phyloP scores from a whole-genome alignment of 441 rosid species.

The Heliophila coronopifolia region DNA sequence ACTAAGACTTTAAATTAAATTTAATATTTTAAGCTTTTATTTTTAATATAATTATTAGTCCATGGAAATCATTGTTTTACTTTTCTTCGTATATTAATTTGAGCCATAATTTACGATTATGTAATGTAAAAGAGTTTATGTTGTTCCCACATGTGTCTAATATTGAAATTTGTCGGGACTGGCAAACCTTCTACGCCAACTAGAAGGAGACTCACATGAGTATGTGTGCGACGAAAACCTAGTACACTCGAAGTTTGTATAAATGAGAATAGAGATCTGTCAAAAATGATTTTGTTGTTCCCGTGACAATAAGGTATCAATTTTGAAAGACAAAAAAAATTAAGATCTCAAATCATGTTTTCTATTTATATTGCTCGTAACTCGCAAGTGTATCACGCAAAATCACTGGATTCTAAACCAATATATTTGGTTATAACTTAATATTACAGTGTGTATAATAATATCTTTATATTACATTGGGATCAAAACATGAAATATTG shows the following conservation, averaged over 20 bases:
- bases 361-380: background rate
- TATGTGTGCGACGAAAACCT: constrained; percentile 14
- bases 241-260: constrained; percentile 13
- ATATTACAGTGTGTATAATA: no score
- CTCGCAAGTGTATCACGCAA: no score
- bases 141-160: constrained; percentile 7
- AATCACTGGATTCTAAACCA: background rate
- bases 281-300: constrained; percentile 17
- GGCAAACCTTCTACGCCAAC: background rate
- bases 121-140: constrained; percentile 7
- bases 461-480: no score
- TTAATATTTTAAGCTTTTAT: no score
- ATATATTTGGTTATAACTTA: background rate
- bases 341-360: background rate
- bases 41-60: no score
- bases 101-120: no score
- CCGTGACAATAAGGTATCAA: constrained; percentile 12
- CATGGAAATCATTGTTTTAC: no score
- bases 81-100: no score
- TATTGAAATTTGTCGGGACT: constrained; percentile 1
- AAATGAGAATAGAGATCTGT: background rate
- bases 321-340: background rate
- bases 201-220: constrained; percentile 16
- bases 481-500: no score
- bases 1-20: no score